Conservation (phyloP, 495 filamentous ascomycete species). For the Aspergillus leporis region DNA sequence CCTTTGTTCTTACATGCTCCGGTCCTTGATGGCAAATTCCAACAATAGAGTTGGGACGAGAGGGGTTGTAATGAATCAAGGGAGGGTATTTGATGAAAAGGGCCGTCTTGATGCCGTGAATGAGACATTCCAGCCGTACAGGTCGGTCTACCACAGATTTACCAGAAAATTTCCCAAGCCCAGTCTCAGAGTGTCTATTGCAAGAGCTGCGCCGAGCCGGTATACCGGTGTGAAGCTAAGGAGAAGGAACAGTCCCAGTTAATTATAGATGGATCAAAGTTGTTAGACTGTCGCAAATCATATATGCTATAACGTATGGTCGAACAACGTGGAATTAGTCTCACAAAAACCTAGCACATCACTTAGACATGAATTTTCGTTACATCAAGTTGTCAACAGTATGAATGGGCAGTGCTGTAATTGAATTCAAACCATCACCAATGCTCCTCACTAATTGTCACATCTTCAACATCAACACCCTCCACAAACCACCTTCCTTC, state of each 20-base stretch:
- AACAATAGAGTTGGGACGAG: background rate
- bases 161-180: background rate
- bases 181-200: no score
- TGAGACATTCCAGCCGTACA: conserved; percentile 10
- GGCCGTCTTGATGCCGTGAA: background rate
- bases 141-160: background rate
- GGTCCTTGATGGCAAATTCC: background rate
- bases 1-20: background rate
- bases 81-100: background rate
- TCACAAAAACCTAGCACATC: background rate
- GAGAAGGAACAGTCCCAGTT: no score
- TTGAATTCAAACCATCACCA: conserved; percentile 52
- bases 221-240: background rate
- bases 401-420: background rate
- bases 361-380: background rate
- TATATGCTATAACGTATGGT: no score
- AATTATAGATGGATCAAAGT: no score
- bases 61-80: conserved; percentile 4
- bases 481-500: conserved; percentile 62
- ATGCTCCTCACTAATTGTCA: conserved; percentile 70
- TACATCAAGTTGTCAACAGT: background rate
- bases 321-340: background rate
- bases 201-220: no score
- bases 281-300: no score
- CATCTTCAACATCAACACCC: conserved; percentile 70